Evolutionary conservation across 768 basidiomycete species (phyloP).

Genomic region (Panaeolus papilionaceus): DNA sequence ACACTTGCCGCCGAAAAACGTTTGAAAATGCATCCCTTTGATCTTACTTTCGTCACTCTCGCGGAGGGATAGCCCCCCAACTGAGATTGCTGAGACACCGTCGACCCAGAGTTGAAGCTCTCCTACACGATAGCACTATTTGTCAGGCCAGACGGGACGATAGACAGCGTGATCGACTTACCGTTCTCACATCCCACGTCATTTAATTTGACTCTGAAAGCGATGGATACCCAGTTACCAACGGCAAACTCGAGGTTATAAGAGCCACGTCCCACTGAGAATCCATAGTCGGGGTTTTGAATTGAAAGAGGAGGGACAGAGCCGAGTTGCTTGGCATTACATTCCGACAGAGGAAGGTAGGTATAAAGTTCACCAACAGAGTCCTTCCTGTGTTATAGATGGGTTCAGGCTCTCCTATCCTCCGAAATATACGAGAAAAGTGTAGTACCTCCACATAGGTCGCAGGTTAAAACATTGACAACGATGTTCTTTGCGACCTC

Average conservation of each 20-base stretch:
- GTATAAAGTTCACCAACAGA: conserved; percentile 72
- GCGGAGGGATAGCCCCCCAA: conserved; percentile 55
- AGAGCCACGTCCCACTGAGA: conserved; percentile 70
- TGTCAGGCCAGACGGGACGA: not conserved
- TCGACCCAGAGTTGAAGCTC: conserved; percentile 71
- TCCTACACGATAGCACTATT: conserved; percentile 41
- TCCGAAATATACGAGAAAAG: not conserved
- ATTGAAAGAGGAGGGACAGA: conserved; percentile 55
- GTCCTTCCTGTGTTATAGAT: conserved; percentile 42
- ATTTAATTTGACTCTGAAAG: conserved; percentile 76
- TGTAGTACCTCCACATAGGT: conserved; percentile 73
- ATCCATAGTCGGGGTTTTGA: conserved; percentile 63
- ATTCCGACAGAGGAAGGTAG: conserved; percentile 61
- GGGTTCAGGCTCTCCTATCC: too few relatives aligned
- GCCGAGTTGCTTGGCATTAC: conserved; percentile 49
- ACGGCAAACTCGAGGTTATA: conserved; percentile 60
- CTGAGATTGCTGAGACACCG: conserved; percentile 59
- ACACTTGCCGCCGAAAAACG: conserved; percentile 73
- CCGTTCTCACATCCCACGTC: conserved; percentile 64
- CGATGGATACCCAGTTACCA: conserved; percentile 64
- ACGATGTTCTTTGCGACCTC: conserved; percentile 66
- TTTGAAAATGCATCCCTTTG: conserved; percentile 76
- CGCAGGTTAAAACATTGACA: conserved; percentile 74
- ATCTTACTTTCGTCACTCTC: conserved; percentile 49
- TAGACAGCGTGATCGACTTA: conserved; percentile 27